Evolutionary conservation across 2,329 filamentous ascomycete species (phyloP).

Genomic region (Pezicula rhizophila): DNA sequence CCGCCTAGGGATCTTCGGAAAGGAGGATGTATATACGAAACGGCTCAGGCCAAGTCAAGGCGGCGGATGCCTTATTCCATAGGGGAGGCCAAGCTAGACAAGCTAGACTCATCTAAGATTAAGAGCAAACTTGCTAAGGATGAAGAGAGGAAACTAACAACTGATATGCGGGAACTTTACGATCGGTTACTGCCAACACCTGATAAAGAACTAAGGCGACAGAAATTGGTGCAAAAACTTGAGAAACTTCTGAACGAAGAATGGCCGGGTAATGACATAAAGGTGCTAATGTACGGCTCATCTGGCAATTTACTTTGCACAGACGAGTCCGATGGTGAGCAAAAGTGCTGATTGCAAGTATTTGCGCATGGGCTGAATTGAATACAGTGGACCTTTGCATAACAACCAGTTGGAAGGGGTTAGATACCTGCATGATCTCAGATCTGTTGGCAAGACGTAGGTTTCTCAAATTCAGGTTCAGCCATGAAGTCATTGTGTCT

Average conservation of each 20-base stretch:
- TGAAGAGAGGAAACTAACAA: constrained; percentile 69
- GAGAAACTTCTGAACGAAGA: constrained; percentile 82
- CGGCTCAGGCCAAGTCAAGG: constrained; percentile 71
- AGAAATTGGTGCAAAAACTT: constrained; percentile 76
- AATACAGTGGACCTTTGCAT: constrained; percentile 89
- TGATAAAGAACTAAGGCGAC: constrained; percentile 70
- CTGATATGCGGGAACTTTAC: constrained; percentile 82
- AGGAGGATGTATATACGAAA: constrained; percentile 81
- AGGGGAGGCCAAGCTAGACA: constrained; percentile 72
- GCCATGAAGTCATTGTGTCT: constrained; percentile 20
- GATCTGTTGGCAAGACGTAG: constrained; percentile 78
- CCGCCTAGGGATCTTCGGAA: constrained; percentile 39
- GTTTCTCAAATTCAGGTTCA: constrained; percentile 29
- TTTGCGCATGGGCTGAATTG: constrained; percentile 4
- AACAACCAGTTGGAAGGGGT: constrained; percentile 78
- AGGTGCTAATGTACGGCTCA: constrained; percentile 93
- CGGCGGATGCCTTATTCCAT: constrained; percentile 88
- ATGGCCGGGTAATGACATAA: constrained; percentile 87
- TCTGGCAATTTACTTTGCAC: constrained; percentile 93
- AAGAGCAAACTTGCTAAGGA: constrained; percentile 65
- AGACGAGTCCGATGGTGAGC: constrained; percentile 88
- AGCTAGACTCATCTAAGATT: constrained; percentile 63
- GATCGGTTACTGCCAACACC: constrained; percentile 75
- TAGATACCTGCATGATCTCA: constrained; percentile 86
- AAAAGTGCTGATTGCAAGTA: background rate